Evolutionary conservation across 768 basidiomycete genomes (phyloP).

Genomic region (Rubroboletus satanas): DNA sequence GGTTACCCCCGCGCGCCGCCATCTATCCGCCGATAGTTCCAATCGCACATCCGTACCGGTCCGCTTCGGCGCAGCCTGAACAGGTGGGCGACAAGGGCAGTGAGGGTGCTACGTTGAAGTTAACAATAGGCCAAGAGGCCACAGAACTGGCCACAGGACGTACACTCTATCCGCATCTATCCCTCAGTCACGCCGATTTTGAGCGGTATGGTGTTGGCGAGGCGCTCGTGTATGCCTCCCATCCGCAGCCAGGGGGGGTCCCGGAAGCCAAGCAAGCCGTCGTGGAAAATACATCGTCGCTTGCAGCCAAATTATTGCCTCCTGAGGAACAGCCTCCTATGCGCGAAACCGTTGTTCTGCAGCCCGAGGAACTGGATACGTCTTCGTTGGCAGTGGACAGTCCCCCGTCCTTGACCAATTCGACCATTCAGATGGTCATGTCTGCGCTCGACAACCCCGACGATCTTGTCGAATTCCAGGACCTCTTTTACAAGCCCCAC

Average conservation of each 20-base stretch:
- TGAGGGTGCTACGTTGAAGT: neutral
- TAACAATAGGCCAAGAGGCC: neutral
- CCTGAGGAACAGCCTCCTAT: conserved; percentile 1
- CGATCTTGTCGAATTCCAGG: conserved; percentile 70
- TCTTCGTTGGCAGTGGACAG: conserved; percentile 5
- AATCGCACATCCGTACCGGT: conserved; percentile 31
- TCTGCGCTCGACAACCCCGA: conserved; percentile 56
- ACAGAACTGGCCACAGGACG: neutral
- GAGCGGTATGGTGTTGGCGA: conserved; percentile 62
- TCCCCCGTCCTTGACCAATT: conserved; percentile 33
- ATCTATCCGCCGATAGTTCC: conserved; percentile 18
- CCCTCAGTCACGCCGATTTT: conserved; percentile 30
- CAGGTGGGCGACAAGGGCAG: neutral
- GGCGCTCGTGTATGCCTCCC: conserved; percentile 49
- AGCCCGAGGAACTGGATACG: conserved; percentile 38
- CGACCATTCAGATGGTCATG: conserved; percentile 32
- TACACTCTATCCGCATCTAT: conserved; percentile 17
- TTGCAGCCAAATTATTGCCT: neutral
- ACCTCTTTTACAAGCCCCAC: conserved; percentile 63
- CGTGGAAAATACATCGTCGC: neutral
- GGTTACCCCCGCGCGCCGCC: conserved; percentile 33
- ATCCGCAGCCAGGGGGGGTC: neutral
- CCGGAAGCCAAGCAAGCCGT: neutral
- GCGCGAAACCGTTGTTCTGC: conserved; percentile 1
- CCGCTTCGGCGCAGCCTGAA: neutral